Percentiles rank a stretch among this genome's conserved stretches.
Evolutionary conservation across 306 rosid species (phyloP).

Genomic region (Notholithocarpus densiflorus): DNA sequence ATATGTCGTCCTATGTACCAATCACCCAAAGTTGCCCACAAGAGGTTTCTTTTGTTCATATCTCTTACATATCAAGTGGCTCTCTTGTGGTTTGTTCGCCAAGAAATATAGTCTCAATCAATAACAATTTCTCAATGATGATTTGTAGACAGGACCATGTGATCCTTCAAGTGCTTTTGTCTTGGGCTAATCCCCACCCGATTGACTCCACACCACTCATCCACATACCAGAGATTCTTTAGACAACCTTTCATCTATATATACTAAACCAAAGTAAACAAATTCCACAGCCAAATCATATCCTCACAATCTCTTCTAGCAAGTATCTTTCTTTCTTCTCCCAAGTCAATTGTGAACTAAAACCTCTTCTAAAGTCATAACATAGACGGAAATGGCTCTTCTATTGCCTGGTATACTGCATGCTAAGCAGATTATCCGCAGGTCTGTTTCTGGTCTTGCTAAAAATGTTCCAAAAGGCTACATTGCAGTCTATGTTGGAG

Average conservation of each 20-base stretch:
- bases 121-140: not conserved
- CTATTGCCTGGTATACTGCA: slow-evolving; percentile 25
- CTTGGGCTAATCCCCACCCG: not conserved
- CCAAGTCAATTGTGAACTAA: not conserved
- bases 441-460: not conserved
- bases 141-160: not conserved
- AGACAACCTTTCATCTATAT: not conserved
- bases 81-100: not conserved
- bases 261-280: not conserved
- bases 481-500: slow-evolving; percentile 53
- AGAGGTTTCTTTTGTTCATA: too few relatives aligned
- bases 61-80: too few relatives aligned
- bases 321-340: not conserved
- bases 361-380: not conserved
- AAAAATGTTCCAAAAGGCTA: slow-evolving; percentile 42
- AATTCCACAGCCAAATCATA: slow-evolving; percentile 16
- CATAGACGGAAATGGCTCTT: slow-evolving; percentile 26
- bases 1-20: too few relatives aligned
- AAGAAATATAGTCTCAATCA: not conserved
- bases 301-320: not conserved
- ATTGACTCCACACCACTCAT: slow-evolving; percentile 2
- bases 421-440: slow-evolving; percentile 4
- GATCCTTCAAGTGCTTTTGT: not conserved
- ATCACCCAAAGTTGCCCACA: too few relatives aligned
- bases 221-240: not conserved